Evolutionary conservation across 768 basidiomycete genomes (phyloP).

Genomic region (Podaxis sp.): DNA sequence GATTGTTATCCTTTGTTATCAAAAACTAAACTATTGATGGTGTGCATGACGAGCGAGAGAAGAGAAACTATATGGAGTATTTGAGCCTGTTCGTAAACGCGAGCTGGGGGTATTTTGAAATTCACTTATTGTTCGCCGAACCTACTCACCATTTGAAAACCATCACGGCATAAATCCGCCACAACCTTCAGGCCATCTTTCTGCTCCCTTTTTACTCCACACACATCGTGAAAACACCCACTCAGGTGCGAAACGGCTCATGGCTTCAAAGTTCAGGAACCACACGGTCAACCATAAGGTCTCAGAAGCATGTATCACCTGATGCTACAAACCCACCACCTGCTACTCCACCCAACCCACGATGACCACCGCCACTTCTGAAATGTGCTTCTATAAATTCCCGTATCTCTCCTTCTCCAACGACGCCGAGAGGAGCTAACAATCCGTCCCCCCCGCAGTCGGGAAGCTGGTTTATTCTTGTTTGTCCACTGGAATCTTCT

Average conservation of each 20-base stretch:
- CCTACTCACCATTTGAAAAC: not conserved
- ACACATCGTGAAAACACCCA: not conserved
- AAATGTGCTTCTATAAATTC: not conserved
- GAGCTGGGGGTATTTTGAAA: not conserved
- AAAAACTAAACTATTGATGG: not conserved
- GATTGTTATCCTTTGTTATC: conserved; percentile 12
- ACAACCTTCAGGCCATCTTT: not conserved
- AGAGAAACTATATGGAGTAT: not conserved
- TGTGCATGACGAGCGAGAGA: not conserved
- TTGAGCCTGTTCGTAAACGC: not conserved
- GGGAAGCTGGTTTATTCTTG: not conserved
- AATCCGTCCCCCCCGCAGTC: not conserved
- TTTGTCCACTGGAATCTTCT: not conserved
- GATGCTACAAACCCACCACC: not conserved
- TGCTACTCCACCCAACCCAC: not conserved
- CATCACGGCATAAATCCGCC: not conserved
- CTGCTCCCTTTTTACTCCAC: not conserved
- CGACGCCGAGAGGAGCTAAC: not conserved
- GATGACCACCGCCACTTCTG: not conserved
- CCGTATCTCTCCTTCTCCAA: not conserved
- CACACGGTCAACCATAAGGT: not conserved
- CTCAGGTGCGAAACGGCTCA: not conserved
- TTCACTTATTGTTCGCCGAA: not conserved
- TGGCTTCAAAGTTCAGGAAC: not conserved
- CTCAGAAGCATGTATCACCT: conserved; percentile 8